Base-by-base conservation (phyloP, 2,329 filamentous ascomycete genomes). In the Colletotrichum musicola region DNA sequence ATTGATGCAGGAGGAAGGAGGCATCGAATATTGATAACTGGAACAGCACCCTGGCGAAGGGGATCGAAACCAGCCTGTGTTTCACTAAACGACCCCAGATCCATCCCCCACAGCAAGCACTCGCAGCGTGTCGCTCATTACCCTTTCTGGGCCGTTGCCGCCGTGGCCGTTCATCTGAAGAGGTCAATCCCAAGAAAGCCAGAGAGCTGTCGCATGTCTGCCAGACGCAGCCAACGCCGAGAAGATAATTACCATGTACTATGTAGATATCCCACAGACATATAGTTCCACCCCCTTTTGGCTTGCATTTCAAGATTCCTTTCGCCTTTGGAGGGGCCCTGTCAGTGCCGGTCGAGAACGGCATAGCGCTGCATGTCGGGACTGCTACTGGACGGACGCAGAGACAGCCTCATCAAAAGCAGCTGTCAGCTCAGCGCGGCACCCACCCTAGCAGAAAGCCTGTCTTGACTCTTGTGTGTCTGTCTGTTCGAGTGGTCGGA, bases 81-180 rank as follows among this genome's bases (percentile, higher is more conserved):
- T 69, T 69, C 66, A 69, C 62, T 50, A 66, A 61, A 66, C 49
- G 55, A 66, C 66, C 66, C 53, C 62, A 69, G 66, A 69, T 69
- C 62, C 66, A 62, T 69, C 62, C 56, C 62, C 66, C 56, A 62
- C 66, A 61, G 62, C 65, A 46, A 22, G 38, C 58, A 51, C 30
- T 51, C 49, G 49, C 59, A 62, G 42, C 42, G 22, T 57, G 62
- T 61, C 62, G 62, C 55, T 49, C 65, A 55, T 65, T 42, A 42
- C 35, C n/a, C 47, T 58, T 18, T 40, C 46, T 30, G 56, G 50
- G 66, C 46, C 40, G 1, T 60, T 56, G 46, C 50, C 62, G 55
- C 65, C 46, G 65, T 65, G 55, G 55, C 65, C 46, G 65, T 65
- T 68, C 65, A 55, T 68, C 65, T 65, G 65, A 68, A 68, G 47